These are phyloP conservation scores for Antitrichia curtipendula DNA, from an alignment of 225 moss, liverwort and hornwort genomes.

Conservation along the genomic window DNA sequence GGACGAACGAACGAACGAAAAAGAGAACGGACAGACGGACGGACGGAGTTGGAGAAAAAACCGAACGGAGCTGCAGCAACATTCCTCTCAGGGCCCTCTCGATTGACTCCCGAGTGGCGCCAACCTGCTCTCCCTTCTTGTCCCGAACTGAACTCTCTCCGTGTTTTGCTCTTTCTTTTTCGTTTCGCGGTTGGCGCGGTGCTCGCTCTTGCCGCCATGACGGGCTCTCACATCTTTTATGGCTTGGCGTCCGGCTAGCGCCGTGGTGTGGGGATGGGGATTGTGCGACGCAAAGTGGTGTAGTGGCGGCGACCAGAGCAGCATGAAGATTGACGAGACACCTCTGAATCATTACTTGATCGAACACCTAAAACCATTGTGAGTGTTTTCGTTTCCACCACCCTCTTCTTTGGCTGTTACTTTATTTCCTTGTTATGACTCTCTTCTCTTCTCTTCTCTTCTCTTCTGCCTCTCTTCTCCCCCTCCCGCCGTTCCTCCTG, in stretches of 20 bases:
- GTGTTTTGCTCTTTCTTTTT: background rate
- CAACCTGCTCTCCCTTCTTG: background rate
- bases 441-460: background rate
- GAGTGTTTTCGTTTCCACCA: conserved; percentile 18
- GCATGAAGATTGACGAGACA: conserved; percentile 97
- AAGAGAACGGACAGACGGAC: no score
- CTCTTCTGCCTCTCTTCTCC: background rate
- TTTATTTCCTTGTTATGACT: background rate
- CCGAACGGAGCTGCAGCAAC: background rate
- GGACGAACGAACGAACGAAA: no score
- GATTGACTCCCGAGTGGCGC: background rate
- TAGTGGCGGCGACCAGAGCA: conserved; percentile 23
- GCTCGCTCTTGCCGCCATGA: background rate
- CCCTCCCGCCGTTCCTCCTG: background rate
- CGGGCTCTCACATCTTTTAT: conserved; percentile 2
- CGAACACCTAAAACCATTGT: conserved; percentile 74
- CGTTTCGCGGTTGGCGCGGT: background rate
- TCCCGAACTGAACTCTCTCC: background rate
- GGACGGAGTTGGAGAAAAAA: background rate
- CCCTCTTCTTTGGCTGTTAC: background rate
- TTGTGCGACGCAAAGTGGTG: background rate
- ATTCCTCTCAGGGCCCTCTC: background rate
- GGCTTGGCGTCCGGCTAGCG: conserved; percentile 27
- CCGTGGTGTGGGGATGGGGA: background rate
- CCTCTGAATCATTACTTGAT: conserved; percentile 78